Conservation (phyloP, 768 basidiomycete species). For the Trichaptum fuscoviolaceum region DNA sequence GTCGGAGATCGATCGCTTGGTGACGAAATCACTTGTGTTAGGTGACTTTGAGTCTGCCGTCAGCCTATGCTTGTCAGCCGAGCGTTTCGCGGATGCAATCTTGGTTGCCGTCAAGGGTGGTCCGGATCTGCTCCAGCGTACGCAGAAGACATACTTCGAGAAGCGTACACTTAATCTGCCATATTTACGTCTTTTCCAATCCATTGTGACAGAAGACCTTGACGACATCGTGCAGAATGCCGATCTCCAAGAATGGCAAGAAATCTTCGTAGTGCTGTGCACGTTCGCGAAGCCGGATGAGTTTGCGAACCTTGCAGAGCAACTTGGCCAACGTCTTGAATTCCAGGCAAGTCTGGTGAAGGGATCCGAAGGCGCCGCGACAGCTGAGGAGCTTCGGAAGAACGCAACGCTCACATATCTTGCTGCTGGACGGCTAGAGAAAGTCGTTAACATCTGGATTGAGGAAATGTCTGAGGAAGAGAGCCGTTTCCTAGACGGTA, state of each 20-base stretch:
- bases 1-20: conserved; percentile 78
- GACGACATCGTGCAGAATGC: conserved; percentile 95
- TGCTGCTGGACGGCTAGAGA: conserved; percentile 83
- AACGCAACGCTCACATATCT: conserved; percentile 92
- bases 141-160: conserved; percentile 93
- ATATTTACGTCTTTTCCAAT: conserved; percentile 92
- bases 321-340: conserved; percentile 87
- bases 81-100: conserved; percentile 92
- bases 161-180: conserved; percentile 68
- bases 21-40: conserved; percentile 90
- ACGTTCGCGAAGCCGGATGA: conserved; percentile 86
- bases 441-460: conserved; percentile 85
- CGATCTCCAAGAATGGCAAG: conserved; percentile 90
- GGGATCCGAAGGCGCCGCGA: conserved; percentile 41
- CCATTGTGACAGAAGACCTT: conserved; percentile 88
- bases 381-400: conserved; percentile 55
- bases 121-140: conserved; percentile 75
- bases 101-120: conserved; percentile 90
- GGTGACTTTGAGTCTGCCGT: conserved; percentile 96
- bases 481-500: conserved; percentile 36
- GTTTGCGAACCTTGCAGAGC: conserved; percentile 83
- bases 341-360: conserved; percentile 66
- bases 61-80: conserved; percentile 80
- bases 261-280: conserved; percentile 94
- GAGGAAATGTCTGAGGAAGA: conserved; percentile 91